These are phyloP conservation scores for Magnusiomyces paraingens DNA, from an alignment of 1,139 yeast species.

Conservation along the genomic window DNA sequence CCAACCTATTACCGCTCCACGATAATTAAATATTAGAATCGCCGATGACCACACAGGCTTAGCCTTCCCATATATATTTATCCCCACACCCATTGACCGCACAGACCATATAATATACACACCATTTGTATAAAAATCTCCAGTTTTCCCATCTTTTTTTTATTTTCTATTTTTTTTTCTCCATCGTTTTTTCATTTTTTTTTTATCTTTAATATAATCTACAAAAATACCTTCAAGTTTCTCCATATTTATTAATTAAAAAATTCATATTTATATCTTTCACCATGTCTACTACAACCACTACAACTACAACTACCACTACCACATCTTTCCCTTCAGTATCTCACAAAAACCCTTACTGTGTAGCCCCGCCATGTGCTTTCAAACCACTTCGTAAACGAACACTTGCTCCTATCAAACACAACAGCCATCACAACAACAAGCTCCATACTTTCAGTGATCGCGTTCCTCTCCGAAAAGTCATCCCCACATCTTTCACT, in stretches of 20 bases:
- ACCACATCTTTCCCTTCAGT: background rate
- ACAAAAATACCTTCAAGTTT: too few species aligned
- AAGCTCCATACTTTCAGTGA: background rate
- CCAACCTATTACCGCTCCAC: too few species aligned
- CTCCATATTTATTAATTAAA: too few species aligned
- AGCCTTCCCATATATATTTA: too few species aligned
- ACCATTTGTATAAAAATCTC: too few species aligned
- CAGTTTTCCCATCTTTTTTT: background rate
- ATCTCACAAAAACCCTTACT: background rate
- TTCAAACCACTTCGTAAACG: background rate
- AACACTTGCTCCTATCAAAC: background rate
- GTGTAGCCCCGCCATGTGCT: background rate
- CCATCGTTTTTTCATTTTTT: too few species aligned
- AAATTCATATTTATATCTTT: too few species aligned
- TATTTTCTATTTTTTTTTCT: background rate
- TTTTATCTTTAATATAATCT: background rate
- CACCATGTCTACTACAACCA: background rate
- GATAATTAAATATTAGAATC: too few species aligned
- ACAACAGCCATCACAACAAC: background rate
- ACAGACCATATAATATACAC: too few species aligned
- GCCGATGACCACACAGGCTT: too few species aligned
- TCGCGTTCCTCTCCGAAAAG: constrained; percentile 30
- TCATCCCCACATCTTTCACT: constrained; percentile 43
- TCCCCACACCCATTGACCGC: too few species aligned
- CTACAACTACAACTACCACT: background rate